These are phyloP conservation scores for Camellia granthamiana DNA, from an alignment of 148 eudicot genomes.

Conservation along the genomic window DNA sequence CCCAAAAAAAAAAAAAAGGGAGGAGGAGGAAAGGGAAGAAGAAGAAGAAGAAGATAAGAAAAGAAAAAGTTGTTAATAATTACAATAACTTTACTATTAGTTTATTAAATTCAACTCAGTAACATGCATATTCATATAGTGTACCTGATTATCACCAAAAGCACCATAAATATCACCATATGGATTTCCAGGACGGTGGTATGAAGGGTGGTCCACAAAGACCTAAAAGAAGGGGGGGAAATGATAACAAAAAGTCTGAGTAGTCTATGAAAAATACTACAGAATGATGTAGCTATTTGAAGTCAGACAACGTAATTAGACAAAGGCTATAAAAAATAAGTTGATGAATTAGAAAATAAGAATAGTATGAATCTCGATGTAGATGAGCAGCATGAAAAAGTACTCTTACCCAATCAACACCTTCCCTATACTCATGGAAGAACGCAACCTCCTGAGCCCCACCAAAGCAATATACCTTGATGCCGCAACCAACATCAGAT, in stretches of 20 bases:
- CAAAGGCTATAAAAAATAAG: background rate
- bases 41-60: background rate
- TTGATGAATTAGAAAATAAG: background rate
- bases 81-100: background rate
- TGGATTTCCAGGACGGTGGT: slow-evolving; percentile 95
- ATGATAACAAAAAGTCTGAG: background rate
- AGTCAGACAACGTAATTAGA: background rate
- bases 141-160: slow-evolving; percentile 96
- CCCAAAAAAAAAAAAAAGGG: slow-evolving; percentile 15
- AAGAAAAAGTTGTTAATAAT: background rate
- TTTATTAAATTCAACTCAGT: slow-evolving; percentile 7
- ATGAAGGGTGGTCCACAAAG: slow-evolving; percentile 92
- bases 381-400: background rate
- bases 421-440: slow-evolving; percentile 81
- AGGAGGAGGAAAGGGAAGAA: background rate
- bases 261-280: background rate
- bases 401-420: slow-evolving; percentile 92
- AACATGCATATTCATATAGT: background rate
- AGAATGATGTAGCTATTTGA: background rate
- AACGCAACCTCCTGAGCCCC: slow-evolving; percentile 82
- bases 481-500: slow-evolving; percentile 44
- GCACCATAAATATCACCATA: slow-evolving; percentile 91
- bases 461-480: slow-evolving; percentile 73
- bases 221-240: slow-evolving; percentile 45
- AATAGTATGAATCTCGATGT: background rate